Percentiles rank a stretch among this genome's conserved stretches.
Evolutionary conservation across 2,329 filamentous ascomycete species (phyloP).

Genomic region (Penicillium vulpinum): DNA sequence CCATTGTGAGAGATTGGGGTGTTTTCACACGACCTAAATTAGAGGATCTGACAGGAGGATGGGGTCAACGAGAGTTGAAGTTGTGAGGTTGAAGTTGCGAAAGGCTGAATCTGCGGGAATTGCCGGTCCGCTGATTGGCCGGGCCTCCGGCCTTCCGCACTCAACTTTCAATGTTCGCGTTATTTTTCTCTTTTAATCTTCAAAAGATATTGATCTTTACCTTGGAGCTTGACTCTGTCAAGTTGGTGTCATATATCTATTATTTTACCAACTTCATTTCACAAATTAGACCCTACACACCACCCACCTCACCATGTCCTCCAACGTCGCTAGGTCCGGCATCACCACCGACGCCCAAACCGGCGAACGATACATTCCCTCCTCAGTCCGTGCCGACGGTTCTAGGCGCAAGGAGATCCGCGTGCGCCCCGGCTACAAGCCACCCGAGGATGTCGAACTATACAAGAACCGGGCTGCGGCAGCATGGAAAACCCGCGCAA

Average conservation of each 20-base stretch:
- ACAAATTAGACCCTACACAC: neutral
- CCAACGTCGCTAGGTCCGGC: constrained; percentile 50
- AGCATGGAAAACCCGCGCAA: constrained; percentile 73
- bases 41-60: constrained; percentile 5
- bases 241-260: neutral
- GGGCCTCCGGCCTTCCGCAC: constrained; percentile 28
- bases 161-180: constrained; percentile 9
- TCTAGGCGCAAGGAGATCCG: constrained; percentile 92
- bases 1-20: constrained; percentile 53
- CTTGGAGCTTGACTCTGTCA: constrained; percentile 4
- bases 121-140: constrained; percentile 42
- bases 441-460: constrained; percentile 90
- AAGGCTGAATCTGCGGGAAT: constrained; percentile 41
- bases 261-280: neutral
- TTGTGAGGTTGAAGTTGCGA: constrained; percentile 33
- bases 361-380: constrained; percentile 85
- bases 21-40: constrained; percentile 17
- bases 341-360: constrained; percentile 74
- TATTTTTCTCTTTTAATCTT: constrained; percentile 11
- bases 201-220: constrained; percentile 1
- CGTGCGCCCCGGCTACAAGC: constrained; percentile 88
- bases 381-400: constrained; percentile 82
- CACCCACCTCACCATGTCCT: constrained; percentile 14
- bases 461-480: constrained; percentile 93
- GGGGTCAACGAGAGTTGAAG: constrained; percentile 16